Conservation (phyloP, 352 stramenopile species). For the Peronospora belbahrii region DNA sequence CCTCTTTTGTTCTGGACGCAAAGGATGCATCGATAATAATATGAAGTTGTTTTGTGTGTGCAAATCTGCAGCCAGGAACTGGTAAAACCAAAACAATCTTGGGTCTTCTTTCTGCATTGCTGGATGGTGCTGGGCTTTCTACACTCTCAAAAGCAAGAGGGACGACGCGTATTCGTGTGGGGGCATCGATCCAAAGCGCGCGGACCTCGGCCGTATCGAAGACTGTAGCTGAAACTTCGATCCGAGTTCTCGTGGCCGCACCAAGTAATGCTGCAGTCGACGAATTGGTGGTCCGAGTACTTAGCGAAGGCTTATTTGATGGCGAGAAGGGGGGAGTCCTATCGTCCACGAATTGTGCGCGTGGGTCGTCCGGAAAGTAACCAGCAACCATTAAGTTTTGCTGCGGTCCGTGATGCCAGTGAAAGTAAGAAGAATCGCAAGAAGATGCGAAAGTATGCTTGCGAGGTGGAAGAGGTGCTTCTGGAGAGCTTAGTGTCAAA, state of each 20-base stretch:
- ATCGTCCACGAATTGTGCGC: slow-evolving; percentile 60
- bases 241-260: slow-evolving; percentile 67
- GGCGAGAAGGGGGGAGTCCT: slow-evolving; percentile 36
- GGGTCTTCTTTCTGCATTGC: slow-evolving; percentile 56
- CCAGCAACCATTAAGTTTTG: slow-evolving; percentile 25
- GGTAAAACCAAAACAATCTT: slow-evolving; percentile 83
- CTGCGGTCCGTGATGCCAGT: slow-evolving; percentile 19
- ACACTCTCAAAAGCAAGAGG: slow-evolving; percentile 39
- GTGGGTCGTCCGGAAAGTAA: slow-evolving; percentile 55
- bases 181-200: slow-evolving; percentile 47
- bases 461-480: slow-evolving; percentile 62
- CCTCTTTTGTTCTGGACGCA: background rate
- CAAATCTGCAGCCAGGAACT: slow-evolving; percentile 47
- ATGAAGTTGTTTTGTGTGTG: background rate
- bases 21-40: background rate
- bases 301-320: slow-evolving; percentile 59
- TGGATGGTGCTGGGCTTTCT: slow-evolving; percentile 57
- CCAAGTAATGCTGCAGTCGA: slow-evolving; percentile 79
- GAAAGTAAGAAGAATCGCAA: slow-evolving; percentile 41
- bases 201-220: slow-evolving; percentile 27
- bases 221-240: slow-evolving; percentile 46
- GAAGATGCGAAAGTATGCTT: slow-evolving; percentile 68
- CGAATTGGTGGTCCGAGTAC: slow-evolving; percentile 59
- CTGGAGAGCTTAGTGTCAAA: slow-evolving; percentile 62
- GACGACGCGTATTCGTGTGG: slow-evolving; percentile 59